These are phyloP conservation scores for Geotrichum siamense DNA, from an alignment of 1,139 yeast genomes.

Conservation along the genomic window DNA sequence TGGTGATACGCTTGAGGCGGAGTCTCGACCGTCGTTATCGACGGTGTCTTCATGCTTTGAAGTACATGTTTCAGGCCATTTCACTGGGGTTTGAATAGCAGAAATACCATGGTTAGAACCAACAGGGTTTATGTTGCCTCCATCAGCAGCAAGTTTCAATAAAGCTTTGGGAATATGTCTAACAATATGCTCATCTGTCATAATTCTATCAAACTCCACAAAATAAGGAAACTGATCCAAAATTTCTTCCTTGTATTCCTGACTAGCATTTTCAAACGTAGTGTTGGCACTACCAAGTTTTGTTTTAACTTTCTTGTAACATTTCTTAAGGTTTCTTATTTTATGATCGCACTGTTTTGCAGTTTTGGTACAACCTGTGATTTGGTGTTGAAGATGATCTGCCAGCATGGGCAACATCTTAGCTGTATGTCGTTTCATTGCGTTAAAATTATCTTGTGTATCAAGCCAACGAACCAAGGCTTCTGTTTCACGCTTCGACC, in stretches of 20 bases:
- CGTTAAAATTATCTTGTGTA: conserved; percentile 15
- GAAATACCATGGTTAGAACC: background rate
- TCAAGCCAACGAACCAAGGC: conserved; percentile 18
- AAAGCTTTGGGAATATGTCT: conserved; percentile 7
- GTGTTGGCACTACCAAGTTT: conserved; percentile 8
- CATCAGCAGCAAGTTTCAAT: conserved; percentile 13
- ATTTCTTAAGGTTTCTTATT: conserved; percentile 17
- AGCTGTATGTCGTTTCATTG: conserved; percentile 16
- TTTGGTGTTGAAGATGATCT: conserved; percentile 9
- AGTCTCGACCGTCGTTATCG: background rate
- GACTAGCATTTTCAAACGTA: conserved; percentile 7
- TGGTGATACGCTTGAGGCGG: background rate
- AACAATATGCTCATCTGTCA: conserved; percentile 16
- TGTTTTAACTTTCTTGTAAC: conserved; percentile 15
- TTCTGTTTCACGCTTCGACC: conserved; percentile 18
- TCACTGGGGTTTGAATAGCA: background rate
- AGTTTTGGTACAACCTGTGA: conserved; percentile 18
- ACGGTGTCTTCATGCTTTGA: conserved; percentile 2
- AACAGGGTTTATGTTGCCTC: conserved; percentile 3
- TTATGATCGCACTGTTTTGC: conserved; percentile 19
- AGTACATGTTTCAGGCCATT: background rate
- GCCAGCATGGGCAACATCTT: conserved; percentile 18
- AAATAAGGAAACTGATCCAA: conserved; percentile 18
- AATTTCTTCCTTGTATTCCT: conserved; percentile 11
- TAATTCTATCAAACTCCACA: conserved; percentile 15